phyloP scores from a whole-genome alignment of 2,329 filamentous ascomycete species.

The Podosphaera leucotricha region DNA sequence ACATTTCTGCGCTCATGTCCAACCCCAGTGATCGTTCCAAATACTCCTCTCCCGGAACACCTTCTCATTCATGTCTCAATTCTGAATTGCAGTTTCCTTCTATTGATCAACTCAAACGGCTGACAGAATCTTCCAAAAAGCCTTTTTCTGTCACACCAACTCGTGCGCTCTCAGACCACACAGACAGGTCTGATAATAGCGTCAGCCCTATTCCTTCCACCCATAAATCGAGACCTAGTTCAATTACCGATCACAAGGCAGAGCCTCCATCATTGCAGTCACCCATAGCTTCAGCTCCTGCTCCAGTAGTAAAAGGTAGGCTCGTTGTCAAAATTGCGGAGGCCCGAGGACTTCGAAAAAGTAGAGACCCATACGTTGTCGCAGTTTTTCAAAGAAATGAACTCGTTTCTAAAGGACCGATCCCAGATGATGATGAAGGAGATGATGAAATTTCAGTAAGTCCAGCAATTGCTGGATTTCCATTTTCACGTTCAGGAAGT shows the following conservation, averaged over 20 bases:
- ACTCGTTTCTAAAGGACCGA: conserved; percentile 73
- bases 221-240: conserved; percentile 20
- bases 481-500: conserved; percentile 48
- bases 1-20: conserved; percentile 29
- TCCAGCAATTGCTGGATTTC: conserved; percentile 31
- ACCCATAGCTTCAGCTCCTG: conserved; percentile 37
- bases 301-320: conserved; percentile 59
- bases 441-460: conserved; percentile 32
- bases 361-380: conserved; percentile 80
- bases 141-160: conserved; percentile 81
- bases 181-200: conserved; percentile 24
- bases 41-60: conserved; percentile 28
- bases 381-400: conserved; percentile 94
- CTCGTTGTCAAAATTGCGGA: conserved; percentile 74
- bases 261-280: conserved; percentile 12
- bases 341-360: conserved; percentile 57
- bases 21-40: conserved; percentile 32
- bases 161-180: conserved; percentile 44
- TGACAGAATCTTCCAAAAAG: conserved; percentile 68
- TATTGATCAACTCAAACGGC: conserved; percentile 52
- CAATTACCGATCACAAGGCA: conserved; percentile 12
- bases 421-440: conserved; percentile 34
- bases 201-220: conserved; percentile 14
- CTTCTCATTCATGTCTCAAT: conserved; percentile 24
- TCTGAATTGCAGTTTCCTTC: conserved; percentile 31